phyloP scores from a whole-genome alignment of 2,329 filamentous ascomycete genomes.

The Coniochaeta prunicola region DNA sequence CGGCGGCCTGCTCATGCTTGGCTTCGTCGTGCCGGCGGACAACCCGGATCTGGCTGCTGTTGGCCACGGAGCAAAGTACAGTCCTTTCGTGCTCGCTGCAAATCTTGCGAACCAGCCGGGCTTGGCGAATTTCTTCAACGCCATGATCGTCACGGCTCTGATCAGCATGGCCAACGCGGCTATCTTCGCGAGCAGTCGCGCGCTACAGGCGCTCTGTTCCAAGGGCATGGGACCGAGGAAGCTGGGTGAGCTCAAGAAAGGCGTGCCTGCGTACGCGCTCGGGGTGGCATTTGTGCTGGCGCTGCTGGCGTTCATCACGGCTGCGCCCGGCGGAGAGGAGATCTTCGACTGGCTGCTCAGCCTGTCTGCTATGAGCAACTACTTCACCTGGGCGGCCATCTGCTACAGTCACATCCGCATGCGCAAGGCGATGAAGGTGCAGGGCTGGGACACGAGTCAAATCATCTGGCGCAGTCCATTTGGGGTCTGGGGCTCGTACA shows the following conservation, averaged over 20 bases:
- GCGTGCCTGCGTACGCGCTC: constrained; percentile 35
- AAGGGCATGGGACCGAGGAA: constrained; percentile 25
- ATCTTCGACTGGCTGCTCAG: constrained; percentile 40
- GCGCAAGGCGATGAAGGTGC: constrained; percentile 29
- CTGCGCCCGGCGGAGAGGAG: constrained; percentile 23
- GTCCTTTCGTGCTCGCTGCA: constrained; percentile 20
- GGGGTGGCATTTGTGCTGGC: constrained; percentile 29
- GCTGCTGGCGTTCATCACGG: constrained; percentile 35
- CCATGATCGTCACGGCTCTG: constrained; percentile 27
- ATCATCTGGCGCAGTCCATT: constrained; percentile 24
- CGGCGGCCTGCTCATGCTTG: constrained; percentile 24
- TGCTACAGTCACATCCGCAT: constrained; percentile 38
- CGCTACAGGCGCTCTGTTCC: constrained; percentile 25
- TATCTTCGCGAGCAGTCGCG: constrained; percentile 28
- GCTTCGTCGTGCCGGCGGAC: constrained; percentile 24
- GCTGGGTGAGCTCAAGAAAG: constrained; percentile 20
- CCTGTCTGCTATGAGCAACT: constrained; percentile 40
- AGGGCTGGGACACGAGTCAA: constrained; percentile 25
- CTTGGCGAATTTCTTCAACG: constrained; percentile 22
- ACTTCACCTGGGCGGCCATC: constrained; percentile 42
- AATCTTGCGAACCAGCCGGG: constrained; percentile 17
- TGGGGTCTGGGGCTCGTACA: constrained; percentile 18
- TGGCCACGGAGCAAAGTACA: constrained; percentile 13
- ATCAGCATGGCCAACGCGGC: constrained; percentile 34
- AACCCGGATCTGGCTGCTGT: constrained; percentile 15